A percentile compares a stretch with the other conserved stretches of the same genome.
Conservation (phyloP, 768 basidiomycete genomes). For the Phanerodontia chrysosporium region DNA sequence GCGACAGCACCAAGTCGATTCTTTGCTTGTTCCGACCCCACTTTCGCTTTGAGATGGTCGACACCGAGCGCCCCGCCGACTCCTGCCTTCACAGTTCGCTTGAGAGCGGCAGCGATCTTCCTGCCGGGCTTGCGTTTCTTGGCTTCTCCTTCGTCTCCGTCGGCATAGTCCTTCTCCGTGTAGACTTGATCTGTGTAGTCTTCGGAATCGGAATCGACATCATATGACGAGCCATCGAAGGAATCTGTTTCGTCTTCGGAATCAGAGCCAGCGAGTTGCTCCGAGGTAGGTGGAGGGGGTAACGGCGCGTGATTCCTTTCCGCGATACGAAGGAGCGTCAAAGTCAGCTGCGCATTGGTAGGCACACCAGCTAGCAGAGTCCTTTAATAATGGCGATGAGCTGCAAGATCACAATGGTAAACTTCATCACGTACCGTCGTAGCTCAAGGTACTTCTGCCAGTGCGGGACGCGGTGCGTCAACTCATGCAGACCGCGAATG, state of each 20-base stretch:
- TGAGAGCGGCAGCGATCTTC: conserved; percentile 21
- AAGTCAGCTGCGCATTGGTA: conserved; percentile 40
- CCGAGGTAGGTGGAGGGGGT: conserved; percentile 31
- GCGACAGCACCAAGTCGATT: conserved; percentile 28
- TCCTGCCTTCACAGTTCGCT: conserved; percentile 25
- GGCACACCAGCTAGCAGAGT: conserved; percentile 37
- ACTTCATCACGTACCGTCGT: conserved; percentile 34
- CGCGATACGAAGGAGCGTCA: conserved; percentile 37
- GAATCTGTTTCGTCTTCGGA: conserved; percentile 10
- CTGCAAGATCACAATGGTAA: too few relatives aligned
- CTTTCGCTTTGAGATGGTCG: conserved; percentile 29
- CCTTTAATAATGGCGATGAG: too few relatives aligned
- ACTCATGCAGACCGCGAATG: conserved; percentile 21
- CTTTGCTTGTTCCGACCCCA: conserved; percentile 26
- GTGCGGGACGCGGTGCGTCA: conserved; percentile 30
- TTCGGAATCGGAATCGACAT: conserved; percentile 37
- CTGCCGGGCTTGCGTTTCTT: conserved; percentile 14
- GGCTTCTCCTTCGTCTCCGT: conserved; percentile 18
- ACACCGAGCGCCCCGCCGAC: conserved; percentile 26
- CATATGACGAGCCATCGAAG: conserved; percentile 30
- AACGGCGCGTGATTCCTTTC: conserved; percentile 35
- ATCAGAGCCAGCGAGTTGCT: conserved; percentile 11
- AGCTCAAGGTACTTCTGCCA: conserved; percentile 35
- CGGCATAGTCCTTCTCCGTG: conserved; percentile 3
- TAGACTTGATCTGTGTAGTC: neutral